These are phyloP conservation scores for Saccharum officinarum DNA, from an alignment of 176 grass and related monocot genomes.

Conservation along the genomic window DNA sequence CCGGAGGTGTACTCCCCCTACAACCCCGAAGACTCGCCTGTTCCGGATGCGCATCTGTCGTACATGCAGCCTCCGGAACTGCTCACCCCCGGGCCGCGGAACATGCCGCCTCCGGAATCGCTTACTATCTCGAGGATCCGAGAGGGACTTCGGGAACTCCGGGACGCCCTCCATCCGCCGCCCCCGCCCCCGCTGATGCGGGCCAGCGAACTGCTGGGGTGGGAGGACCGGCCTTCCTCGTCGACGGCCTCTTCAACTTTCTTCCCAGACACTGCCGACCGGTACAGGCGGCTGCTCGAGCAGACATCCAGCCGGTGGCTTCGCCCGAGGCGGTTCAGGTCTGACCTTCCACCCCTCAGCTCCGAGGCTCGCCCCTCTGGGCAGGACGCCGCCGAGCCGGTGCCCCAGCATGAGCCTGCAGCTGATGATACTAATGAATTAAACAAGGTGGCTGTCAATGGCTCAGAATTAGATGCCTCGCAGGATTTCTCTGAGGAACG, in stretches of 20 bases:
- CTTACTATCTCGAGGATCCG: constrained; percentile 14
- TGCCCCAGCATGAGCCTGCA: constrained; percentile 38
- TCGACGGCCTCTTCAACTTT: constrained; percentile 52
- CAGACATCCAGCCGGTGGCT: constrained; percentile 50
- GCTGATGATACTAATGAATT: constrained; percentile 39
- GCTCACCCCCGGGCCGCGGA: constrained; percentile 22
- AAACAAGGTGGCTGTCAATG: constrained; percentile 42
- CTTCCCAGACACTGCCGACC: constrained; percentile 32
- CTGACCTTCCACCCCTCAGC: constrained; percentile 53
- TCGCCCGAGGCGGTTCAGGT: constrained; percentile 69
- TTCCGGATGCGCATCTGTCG: constrained; percentile 32
- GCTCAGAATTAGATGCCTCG: constrained; percentile 37
- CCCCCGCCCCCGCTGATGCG: constrained; percentile 38
- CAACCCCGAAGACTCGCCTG: constrained; percentile 40
- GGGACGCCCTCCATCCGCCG: constrained; percentile 39
- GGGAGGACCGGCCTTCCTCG: constrained; percentile 62
- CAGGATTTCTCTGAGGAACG: constrained; percentile 48
- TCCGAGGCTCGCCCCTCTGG: constrained; percentile 43
- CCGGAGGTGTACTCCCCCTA: constrained; percentile 61
- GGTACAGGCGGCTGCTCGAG: constrained; percentile 66
- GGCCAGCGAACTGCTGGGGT: constrained; percentile 37
- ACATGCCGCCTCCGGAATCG: constrained; percentile 8
- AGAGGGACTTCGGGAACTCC: constrained; percentile 31
- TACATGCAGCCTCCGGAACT: constrained; percentile 22
- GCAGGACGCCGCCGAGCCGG: constrained; percentile 23